Base-by-base conservation (phyloP, 768 basidiomycete genomes). In the Paxillus rubicundulus region DNA sequence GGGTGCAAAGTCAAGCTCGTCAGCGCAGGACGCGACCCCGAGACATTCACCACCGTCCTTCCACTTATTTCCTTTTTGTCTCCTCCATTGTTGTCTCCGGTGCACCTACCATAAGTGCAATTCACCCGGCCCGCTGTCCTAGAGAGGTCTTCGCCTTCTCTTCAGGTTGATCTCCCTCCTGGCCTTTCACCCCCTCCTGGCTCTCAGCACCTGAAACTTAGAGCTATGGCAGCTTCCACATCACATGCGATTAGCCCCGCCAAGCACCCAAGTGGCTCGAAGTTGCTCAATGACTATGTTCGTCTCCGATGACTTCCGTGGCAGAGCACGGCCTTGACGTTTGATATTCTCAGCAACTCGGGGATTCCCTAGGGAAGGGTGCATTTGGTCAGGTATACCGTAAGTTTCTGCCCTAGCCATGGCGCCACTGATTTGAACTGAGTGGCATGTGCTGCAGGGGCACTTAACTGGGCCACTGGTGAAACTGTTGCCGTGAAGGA, bases 401-500 rank as follows among this genome's bases (percentile, higher is more conserved):
- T 90, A 74, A 69, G 91, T 83, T 39, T 51, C 43, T 30, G 38
- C 18, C 27, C 14, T 10, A 48, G 20, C 24, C 37, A 16, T 50
- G 43, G 36, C 13, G 39, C 57, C 87, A 84, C 84, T 58, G 82
- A 82, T 39, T 71, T 90, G 60, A 90, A 91, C 61, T 88, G 88
- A 86, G 86, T 16, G 36, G 24, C 41, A 46, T 39, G 14, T 45
- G 39, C 43, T 13, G 33, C 58, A 92, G 90, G 90, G 59, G 90
- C 89, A 44, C 74, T 96, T 65, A 95, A 96, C 63, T 94, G 92
- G 87, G 88, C 90, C 14, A 98, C 93, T 21, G 97, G 97, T 21
- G 97, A 98, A 75, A 97, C 96, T 2, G 96, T 98, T 38, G 97
- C 97, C 3, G 89, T 99, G 64, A 99, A 99, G 78, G 95, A 98